A percentile compares a stretch with the other conserved stretches of the same genome.
Conservation (phyloP, 495 filamentous ascomycete genomes). For the Penicillium daleae region DNA sequence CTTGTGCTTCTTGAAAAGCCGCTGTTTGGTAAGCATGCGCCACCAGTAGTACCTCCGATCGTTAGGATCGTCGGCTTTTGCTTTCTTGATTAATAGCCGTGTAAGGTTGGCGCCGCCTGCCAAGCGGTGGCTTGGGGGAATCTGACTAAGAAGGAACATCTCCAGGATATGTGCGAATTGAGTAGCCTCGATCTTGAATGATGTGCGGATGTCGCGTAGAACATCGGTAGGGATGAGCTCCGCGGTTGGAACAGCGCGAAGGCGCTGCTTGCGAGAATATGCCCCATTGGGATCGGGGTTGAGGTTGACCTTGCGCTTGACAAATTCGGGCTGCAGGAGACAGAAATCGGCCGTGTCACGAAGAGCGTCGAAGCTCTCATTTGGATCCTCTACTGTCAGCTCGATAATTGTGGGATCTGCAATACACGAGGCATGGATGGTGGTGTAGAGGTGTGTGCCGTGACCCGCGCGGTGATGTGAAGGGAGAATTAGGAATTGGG, state of each 20-base stretch:
- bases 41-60: conserved; percentile 77
- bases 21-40: conserved; percentile 79
- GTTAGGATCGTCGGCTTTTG: conserved; percentile 53
- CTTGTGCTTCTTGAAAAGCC: conserved; percentile 77
- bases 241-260: conserved; percentile 58
- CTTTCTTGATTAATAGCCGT: conserved; percentile 57
- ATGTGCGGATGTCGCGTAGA: conserved; percentile 62
- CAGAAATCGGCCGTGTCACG: conserved; percentile 82
- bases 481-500: conserved; percentile 92
- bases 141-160: conserved; percentile 80
- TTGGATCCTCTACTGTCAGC: conserved; percentile 94
- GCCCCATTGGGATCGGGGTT: conserved; percentile 46
- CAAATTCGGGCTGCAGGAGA: conserved; percentile 57
- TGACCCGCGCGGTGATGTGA: conserved; percentile 80
- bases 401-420: conserved; percentile 68
- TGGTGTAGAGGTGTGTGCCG: conserved; percentile 78
- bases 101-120: conserved; percentile 54
- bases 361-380: conserved; percentile 89
- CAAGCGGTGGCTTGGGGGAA: conserved; percentile 65
- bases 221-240: conserved; percentile 63
- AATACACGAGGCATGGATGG: conserved; percentile 69
- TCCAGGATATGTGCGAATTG: conserved; percentile 87
- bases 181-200: conserved; percentile 78
- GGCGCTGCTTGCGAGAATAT: conserved; percentile 41
- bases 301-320: conserved; percentile 48